Evolutionary conservation across 2,329 filamentous ascomycete genomes (phyloP), one percentile per base, ranked within the genome.

Genomic region (Aspergillus thermomutatus): DNA sequence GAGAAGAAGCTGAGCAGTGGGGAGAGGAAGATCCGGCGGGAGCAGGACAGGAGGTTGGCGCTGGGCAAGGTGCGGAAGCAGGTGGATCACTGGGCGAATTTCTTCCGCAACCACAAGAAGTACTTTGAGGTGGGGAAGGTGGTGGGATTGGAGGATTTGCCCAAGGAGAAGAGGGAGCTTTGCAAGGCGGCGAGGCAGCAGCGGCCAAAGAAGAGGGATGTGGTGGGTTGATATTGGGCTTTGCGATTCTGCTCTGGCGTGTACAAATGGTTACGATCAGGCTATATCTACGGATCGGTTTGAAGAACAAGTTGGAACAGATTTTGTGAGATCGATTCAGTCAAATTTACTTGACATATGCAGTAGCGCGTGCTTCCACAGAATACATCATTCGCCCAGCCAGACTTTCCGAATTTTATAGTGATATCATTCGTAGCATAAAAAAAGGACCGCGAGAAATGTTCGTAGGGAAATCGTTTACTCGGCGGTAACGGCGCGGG

Each of bases 81-180:
- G 11, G 79, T 99, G 55, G 79, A 83, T 70, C 87, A 93, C 74
- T 97, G 92, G 94, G 86, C 88, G 58, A 80, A 83, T 52, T 91
- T 97, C 77, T 97, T 97, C 69, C 81, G 76, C 56, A 89, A 88
- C 55, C 90, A 86, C 70, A 83, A 87, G 69, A 91, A 91, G 77
- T 97, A 97, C 76, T 84, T 85, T 60, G 84, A 85, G 75, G 89
- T 95, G 4, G 94, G 94, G 3, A 84, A 82, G 70, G 84, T 97
- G 14, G 81, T 85, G 72, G 81, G 73, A 60, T 63, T 77, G 40
- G 64, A 63, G 51, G 60, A 64, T 34, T 58, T 58, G 14, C 60
- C 56, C 65, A 77, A 80, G 75, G 84, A 84, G 4, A 78, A 78
- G 67, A 83, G 83, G 69, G 77, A 81, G 72, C 76, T 96, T 64